Base-by-base conservation (phyloP, 352 stramenopile genomes). In the Globisporangium canariense region DNA sequence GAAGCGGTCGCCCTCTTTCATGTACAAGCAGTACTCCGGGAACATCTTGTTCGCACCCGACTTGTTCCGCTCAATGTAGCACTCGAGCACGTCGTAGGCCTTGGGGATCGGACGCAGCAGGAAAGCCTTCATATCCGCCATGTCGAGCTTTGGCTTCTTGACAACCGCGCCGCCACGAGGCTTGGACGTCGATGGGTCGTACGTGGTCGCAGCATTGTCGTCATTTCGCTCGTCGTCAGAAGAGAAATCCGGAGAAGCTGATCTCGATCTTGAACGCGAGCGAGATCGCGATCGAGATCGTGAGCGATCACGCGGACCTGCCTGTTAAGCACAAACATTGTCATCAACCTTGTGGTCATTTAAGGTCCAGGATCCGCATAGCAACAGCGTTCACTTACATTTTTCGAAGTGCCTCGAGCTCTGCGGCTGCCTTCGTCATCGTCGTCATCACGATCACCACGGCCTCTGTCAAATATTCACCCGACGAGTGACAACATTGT, bases 1-100 rank as follows among this genome's bases (percentile, higher is more conserved):
- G 76, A 99, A 99, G 18, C 87, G 88, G 64, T 99, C 91, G 9
- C 90, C 94, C 32, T 98, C 93, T 70, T 98, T 93, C 82, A 96
- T 89, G 74, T 96, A 96, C 60, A 97, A 69, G 41, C 77, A 91
- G 73, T 97, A 97, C 71, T 97, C 89, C 1, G 90, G 90, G 72
- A 97, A 98, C 73, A 98, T 90, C 57, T 96, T 97, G 78, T 98
- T 97, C 20, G 92, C 86, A 3, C 91, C 92, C 3, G 79, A 87
- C 62, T 90, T 91, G 77, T 97, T 98, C 66, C 95, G 79, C 63
- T 96, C 86, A 50, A 98, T 98, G 79, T 96, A 98, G 75, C 95
- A 98, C 74, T 98, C 90, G 41, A 98, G 76, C 38, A 97, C 88
- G 38, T 97, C 95, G 63, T 91, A 90, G 2, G 76, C 76, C 62